Percentiles rank a stretch among this genome's conserved stretches.
These are phyloP conservation scores for Penicillium decumbens DNA, from an alignment of 2,329 filamentous ascomycete species.

Conservation along the genomic window DNA sequence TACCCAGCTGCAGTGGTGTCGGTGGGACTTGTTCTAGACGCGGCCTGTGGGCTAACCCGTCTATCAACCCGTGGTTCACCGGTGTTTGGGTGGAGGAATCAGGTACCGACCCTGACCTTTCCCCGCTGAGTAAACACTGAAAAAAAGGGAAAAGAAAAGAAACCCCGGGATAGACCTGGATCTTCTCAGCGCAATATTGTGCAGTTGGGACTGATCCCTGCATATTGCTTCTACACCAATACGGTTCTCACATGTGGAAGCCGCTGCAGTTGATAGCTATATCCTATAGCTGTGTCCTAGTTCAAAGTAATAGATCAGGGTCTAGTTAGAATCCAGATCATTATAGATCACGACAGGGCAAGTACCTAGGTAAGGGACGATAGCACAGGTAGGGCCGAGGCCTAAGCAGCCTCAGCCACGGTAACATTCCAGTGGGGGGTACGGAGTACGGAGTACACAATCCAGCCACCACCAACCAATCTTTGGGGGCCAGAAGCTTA, in stretches of 20 bases:
- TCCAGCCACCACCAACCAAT: conserved; percentile 1
- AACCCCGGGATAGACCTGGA: conserved; percentile 1
- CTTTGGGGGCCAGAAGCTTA: too few species aligned
- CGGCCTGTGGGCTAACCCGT: background rate
- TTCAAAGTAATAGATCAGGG: background rate
- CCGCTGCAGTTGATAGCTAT: background rate
- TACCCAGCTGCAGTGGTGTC: conserved; percentile 1
- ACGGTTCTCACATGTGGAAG: background rate
- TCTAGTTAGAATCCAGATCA: background rate
- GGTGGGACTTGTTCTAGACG: background rate
- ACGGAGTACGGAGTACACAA: background rate
- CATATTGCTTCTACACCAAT: conserved; percentile 1
- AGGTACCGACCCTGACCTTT: background rate
- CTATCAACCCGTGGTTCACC: conserved; percentile 5
- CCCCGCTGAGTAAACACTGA: background rate
- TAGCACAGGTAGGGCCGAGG: background rate
- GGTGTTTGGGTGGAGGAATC: conserved; percentile 1
- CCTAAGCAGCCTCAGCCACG: background rate
- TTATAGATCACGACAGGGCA: background rate
- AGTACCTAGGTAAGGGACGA: background rate
- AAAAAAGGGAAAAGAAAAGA: too few species aligned
- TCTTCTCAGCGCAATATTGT: conserved; percentile 1
- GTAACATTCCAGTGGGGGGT: background rate
- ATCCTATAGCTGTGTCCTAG: background rate
- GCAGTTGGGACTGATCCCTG: conserved; percentile 6